Base-by-base conservation (phyloP, 495 filamentous ascomycete genomes). In the Pyrenula massariospora region DNA sequence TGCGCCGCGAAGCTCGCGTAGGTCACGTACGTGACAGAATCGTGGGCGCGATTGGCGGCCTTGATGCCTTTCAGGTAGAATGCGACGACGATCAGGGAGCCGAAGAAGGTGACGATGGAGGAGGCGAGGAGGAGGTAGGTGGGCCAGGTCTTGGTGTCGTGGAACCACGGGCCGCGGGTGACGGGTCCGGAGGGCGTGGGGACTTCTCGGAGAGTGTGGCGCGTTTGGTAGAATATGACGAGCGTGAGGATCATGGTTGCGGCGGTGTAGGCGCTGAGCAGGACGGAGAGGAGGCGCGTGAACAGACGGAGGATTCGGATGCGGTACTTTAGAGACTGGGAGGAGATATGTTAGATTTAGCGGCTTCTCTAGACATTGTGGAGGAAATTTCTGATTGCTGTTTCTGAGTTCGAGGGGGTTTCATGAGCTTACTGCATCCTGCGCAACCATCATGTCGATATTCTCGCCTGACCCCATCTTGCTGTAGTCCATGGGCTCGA, bases 161-260 rank as follows among this genome's bases (percentile, higher is more conserved):
- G 19, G 50, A 19, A 8, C 50, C 50, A 52, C 10, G 50, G 50
- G 20, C 50, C 50, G 50, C 50, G 50, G 31, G 31, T 42, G 31
- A 42, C 31, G 20, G 50, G 50, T 21, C 50, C 50, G 10, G 50
- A 8, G 50, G 50, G 50, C 19, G 10, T 24, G 50, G 50, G 50
- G 19, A 52, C 50, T 20, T 52, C 50, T 8, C n/a, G n/a, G 50
- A 52, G n/a, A 52, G 22, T 52, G 50, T 52, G 50, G 50, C 50
- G 50, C 19, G 50, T 52, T 8, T 52, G 8, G 22, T 21, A 52
- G 50, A 21, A 52, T 52, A 8, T 52, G 50, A 20, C 10, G 20
- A 52, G 22, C 8, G 50, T 52, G 8, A 10, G 50, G 22, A 24
- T 21, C 50, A 52, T 52, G 50, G 50, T 52, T 8, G 50, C 50